Evolutionary conservation across 805 yeast species (phyloP).

Genomic region (Yamadazyma sp.): DNA sequence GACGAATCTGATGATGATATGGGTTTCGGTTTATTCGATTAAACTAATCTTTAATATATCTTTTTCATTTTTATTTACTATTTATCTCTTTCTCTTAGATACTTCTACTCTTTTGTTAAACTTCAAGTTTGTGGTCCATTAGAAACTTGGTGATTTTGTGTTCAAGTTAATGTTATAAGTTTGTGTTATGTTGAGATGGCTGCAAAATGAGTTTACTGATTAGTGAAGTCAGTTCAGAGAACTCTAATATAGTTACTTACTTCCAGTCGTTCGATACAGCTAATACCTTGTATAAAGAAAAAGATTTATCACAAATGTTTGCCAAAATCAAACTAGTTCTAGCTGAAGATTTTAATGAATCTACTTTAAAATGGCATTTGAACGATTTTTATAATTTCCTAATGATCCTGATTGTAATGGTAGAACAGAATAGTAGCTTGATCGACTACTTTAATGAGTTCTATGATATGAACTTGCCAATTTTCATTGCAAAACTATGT

Average conservation of each 20-base stretch:
- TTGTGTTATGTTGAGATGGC: constrained; percentile 4
- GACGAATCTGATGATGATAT: constrained; percentile 84
- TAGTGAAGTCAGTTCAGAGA: constrained; percentile 11
- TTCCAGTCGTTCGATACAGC: constrained; percentile 9
- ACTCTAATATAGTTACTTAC: constrained; percentile 11
- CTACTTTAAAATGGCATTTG: constrained; percentile 1
- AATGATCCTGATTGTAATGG: constrained; percentile 10
- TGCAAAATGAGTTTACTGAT: constrained; percentile 10
- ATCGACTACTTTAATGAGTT: constrained; percentile 9
- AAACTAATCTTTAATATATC: constrained; percentile 31
- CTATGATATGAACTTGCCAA: constrained; percentile 2
- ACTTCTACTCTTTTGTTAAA: too few relatives aligned
- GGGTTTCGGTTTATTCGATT: constrained; percentile 99
- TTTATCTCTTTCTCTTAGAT: not conserved
- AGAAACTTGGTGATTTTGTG: not conserved
- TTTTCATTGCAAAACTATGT: constrained; percentile 6
- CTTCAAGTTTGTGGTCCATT: not conserved
- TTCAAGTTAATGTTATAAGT: too few relatives aligned
- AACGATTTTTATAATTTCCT: constrained; percentile 10
- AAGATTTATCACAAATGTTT: constrained; percentile 16
- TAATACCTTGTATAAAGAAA: constrained; percentile 8
- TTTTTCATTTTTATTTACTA: not conserved
- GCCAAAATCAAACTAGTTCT: constrained; percentile 14
- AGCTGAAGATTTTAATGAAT: constrained; percentile 10
- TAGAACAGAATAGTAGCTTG: constrained; percentile 6